Evolutionary conservation across 192 early-diverging fungal species (phyloP), one percentile per base, ranked within the genome.

Genomic region (Coemansia sp.): DNA sequence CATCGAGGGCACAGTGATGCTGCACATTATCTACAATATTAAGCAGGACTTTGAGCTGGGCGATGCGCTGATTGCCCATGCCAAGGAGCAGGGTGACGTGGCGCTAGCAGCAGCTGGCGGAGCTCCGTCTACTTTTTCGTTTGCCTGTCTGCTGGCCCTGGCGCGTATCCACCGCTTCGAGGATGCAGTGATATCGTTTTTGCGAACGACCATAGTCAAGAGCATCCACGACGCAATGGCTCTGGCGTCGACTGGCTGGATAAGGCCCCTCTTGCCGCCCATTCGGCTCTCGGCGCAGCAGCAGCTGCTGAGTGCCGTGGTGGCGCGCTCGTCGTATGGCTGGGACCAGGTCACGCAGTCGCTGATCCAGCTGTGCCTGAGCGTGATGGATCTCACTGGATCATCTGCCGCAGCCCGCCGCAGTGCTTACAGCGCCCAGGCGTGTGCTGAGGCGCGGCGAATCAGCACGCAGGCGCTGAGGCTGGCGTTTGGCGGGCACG

Each of bases 121-220:
- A 21, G 21, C 52, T 1, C 30, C 91, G 10, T 81, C 86, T n/a
- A 72, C 89, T 11, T 91, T 93, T 47, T 87, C 86, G 33, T 72
- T 91, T 58, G 85, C 88, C 0, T 91, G 89, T 52, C 68, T 93
- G 28, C 76, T 93, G 62, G 85, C 91, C 1, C 75, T 89, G 57
- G 87, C 91, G 30, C 78, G 88, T 63, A 87, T 92, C 57, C 90
- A 91, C 67, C 78, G 91, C n/a, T 90, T 92, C 46, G 86, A 88
- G 60, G 84, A 89, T 35, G 77, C 68, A n/a, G 88, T 89, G 62
- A 67, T 70, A 1, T 46, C 39, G 37, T 17, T 76, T 46, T 53
- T 85, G 44, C 70, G 74, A 23, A 59, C 68, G 49, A 59, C 53
- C 1, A 49, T 85, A 2, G 44, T 72, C 16, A 43, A 61, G n/a